Evolutionary conservation across 1,139 yeast species (phyloP).

Genomic region (Kodamaea plutei): DNA sequence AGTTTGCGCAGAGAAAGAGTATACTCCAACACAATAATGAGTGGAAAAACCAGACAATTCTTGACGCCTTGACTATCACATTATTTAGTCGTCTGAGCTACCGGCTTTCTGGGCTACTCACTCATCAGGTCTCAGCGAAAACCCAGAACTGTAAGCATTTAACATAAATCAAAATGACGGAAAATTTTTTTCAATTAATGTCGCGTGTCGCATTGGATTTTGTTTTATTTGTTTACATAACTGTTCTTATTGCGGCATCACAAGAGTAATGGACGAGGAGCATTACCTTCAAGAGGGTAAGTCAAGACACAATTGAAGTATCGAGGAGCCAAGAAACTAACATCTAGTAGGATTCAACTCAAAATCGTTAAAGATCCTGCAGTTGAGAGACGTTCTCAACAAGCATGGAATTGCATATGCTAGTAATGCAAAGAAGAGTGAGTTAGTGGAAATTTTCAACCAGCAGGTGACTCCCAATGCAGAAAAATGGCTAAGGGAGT

Average conservation of each 20-base stretch:
- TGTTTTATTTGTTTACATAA: background rate
- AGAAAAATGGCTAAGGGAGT: conserved; percentile 24
- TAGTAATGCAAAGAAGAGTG: conserved; percentile 60
- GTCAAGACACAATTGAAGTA: conserved; percentile 8
- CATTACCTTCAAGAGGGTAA: conserved; percentile 23
- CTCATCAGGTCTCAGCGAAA: too few relatives aligned
- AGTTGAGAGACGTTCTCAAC: conserved; percentile 57
- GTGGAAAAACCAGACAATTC: too few relatives aligned
- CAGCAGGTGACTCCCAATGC: conserved; percentile 43
- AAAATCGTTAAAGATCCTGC: conserved; percentile 53
- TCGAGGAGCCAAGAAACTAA: conserved; percentile 9
- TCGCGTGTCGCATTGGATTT: too few relatives aligned
- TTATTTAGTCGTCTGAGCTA: too few relatives aligned
- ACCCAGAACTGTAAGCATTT: too few relatives aligned
- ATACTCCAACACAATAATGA: too few relatives aligned
- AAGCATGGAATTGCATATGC: conserved; percentile 55
- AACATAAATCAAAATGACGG: too few relatives aligned
- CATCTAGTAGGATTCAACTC: conserved; percentile 55
- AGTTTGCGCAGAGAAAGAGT: too few relatives aligned
- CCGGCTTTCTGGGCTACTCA: too few relatives aligned
- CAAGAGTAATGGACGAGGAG: conserved; percentile 24
- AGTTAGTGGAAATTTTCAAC: conserved; percentile 51
- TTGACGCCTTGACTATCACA: too few relatives aligned
- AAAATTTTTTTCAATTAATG: too few relatives aligned
- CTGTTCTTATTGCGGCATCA: too few relatives aligned